Percentiles rank a stretch among this genome's conserved stretches.
These are phyloP conservation scores for Pythium folliculosum DNA, from an alignment of 352 stramenopile genomes.

Conservation along the genomic window DNA sequence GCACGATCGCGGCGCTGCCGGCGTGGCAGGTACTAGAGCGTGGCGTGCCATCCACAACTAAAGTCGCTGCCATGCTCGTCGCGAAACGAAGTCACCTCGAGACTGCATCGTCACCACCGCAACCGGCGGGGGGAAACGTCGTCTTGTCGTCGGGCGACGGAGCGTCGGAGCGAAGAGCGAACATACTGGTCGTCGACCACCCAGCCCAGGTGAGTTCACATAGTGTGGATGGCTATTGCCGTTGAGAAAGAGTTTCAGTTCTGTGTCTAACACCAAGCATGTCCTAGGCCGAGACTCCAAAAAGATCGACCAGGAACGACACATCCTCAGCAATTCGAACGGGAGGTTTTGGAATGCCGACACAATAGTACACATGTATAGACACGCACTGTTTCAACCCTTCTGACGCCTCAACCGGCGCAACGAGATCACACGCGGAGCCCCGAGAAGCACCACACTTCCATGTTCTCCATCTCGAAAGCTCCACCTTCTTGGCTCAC, in stretches of 20 bases:
- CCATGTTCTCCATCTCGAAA: slow-evolving; percentile 64
- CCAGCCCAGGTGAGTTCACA: no score
- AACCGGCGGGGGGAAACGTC: not conserved
- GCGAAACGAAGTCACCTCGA: not conserved
- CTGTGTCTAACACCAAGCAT: not conserved
- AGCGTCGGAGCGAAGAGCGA: slow-evolving; percentile 20
- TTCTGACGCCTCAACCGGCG: no score
- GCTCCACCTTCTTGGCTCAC: slow-evolving; percentile 25
- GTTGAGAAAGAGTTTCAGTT: not conserved
- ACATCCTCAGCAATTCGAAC: slow-evolving; percentile 8
- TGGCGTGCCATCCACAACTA: slow-evolving; percentile 34
- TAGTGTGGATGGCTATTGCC: not conserved
- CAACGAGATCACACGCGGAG: slow-evolving; percentile 34
- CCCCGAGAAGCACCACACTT: slow-evolving; percentile 77
- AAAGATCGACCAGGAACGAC: not conserved
- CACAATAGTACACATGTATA: not conserved
- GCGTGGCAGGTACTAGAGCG: slow-evolving; percentile 56
- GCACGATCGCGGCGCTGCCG: slow-evolving; percentile 44
- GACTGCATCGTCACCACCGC: not conserved
- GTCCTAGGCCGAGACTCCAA: not conserved
- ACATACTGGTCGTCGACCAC: slow-evolving; percentile 39
- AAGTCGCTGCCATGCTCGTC: slow-evolving; percentile 1
- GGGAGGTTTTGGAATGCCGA: slow-evolving; percentile 10
- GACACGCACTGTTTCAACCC: no score
- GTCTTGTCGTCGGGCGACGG: not conserved